Conservation (phyloP, 768 basidiomycete genomes). For the Gloeopeniophorella convolvens region DNA sequence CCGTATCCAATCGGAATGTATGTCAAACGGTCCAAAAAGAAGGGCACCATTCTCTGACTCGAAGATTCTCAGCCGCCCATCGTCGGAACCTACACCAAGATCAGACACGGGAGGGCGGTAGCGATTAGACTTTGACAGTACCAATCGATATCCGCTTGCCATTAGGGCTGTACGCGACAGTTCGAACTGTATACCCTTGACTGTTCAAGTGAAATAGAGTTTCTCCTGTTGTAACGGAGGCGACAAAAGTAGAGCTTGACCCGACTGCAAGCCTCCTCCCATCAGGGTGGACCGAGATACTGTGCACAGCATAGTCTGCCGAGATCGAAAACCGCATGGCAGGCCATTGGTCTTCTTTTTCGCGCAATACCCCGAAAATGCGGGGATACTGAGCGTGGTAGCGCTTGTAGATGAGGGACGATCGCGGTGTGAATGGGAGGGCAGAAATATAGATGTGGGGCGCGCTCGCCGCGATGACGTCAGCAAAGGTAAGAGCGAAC, state of each 20-base stretch:
- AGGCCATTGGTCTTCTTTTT: constrained; percentile 17
- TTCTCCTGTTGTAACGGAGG: constrained; percentile 4
- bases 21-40: constrained; percentile 15
- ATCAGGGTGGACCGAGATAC: constrained; percentile 22
- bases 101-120: not conserved
- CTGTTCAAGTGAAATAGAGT: not conserved
- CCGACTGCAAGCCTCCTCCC: constrained; percentile 14
- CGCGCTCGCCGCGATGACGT: constrained; percentile 7
- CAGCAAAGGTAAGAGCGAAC: constrained; percentile 12
- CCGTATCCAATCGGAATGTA: constrained; percentile 19
- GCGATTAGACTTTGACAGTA: not conserved
- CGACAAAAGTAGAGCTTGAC: not conserved
- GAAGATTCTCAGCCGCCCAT: constrained; percentile 23
- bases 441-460: constrained; percentile 18
- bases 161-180: constrained; percentile 3
- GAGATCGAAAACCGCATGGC: constrained; percentile 17
- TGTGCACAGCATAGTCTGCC: not conserved
- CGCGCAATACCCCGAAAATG: not conserved
- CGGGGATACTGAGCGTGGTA: constrained; percentile 10
- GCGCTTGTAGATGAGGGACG: constrained; percentile 9
- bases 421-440: constrained; percentile 10
- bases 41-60: constrained; percentile 22
- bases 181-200: not conserved
- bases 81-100: constrained; percentile 7
- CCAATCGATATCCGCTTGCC: constrained; percentile 16